Conservation (phyloP, 192 early-diverging fungal species). For the Umbelopsis vinacea region DNA sequence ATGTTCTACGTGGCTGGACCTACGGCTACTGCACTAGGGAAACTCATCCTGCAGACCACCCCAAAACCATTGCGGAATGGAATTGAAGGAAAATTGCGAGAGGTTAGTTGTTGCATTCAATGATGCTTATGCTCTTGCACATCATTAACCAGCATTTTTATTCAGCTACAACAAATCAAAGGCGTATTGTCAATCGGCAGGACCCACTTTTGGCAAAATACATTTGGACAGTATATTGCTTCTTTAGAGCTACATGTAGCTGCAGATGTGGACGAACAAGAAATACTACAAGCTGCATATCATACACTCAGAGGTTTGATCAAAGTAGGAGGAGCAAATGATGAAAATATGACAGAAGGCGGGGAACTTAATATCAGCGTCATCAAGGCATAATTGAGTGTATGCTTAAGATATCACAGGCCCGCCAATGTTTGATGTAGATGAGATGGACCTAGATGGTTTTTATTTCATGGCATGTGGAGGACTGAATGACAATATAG, state of each 20-base stretch:
- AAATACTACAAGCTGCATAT: conserved; percentile 49
- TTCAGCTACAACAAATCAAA: conserved; percentile 48
- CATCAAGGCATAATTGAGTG: conserved; percentile 14
- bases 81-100: conserved; percentile 49
- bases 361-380: conserved; percentile 52
- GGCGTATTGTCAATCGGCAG: conserved; percentile 48
- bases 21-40: conserved; percentile 49
- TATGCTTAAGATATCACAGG: neutral
- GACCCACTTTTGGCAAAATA: conserved; percentile 63
- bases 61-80: conserved; percentile 45
- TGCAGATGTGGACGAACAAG: conserved; percentile 54
- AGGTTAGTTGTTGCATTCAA: conserved; percentile 33
- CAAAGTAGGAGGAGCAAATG: conserved; percentile 29
- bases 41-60: conserved; percentile 58
- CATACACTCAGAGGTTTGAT: conserved; percentile 46
- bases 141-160: neutral
- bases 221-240: conserved; percentile 53
- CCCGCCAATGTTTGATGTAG: too few relatives aligned
- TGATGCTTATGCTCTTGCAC: neutral
- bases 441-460: too few relatives aligned
- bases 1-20: conserved; percentile 58
- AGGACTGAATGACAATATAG: too few relatives aligned
- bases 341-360: conserved; percentile 24
- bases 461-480: too few relatives aligned
- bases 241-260: conserved; percentile 49